A percentile compares a stretch with the other conserved stretches of the same genome.
These are phyloP conservation scores for Podosphaera xanthii DNA, from an alignment of 2,329 filamentous ascomycete genomes.

Conservation along the genomic window DNA sequence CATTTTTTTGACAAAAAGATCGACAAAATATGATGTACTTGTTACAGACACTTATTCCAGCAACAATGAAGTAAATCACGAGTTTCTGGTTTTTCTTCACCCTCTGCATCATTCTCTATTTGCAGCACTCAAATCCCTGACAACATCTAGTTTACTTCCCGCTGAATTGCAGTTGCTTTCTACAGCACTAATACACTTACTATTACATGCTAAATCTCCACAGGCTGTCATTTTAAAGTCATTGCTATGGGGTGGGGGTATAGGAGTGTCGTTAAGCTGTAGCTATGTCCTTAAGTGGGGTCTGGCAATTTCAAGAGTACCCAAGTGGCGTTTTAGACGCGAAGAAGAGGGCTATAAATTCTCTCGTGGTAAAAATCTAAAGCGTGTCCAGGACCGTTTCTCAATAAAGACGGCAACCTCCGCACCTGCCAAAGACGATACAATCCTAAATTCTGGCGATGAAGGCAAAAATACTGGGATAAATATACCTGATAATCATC, in stretches of 20 bases:
- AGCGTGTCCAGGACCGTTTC: too few species aligned
- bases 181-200: conserved; percentile 56
- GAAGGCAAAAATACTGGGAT: too few species aligned
- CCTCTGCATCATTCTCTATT: conserved; percentile 64
- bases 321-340: conserved; percentile 68
- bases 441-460: too few species aligned
- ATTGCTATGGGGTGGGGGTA: conserved; percentile 63
- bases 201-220: conserved; percentile 56
- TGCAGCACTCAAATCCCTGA: conserved; percentile 52
- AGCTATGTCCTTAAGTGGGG: conserved; percentile 59
- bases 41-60: conserved; percentile 3
- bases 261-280: conserved; percentile 52
- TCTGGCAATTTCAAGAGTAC: conserved; percentile 65
- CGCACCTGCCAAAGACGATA: too few species aligned
- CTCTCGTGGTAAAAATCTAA: too few species aligned
- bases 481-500: too few species aligned
- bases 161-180: conserved; percentile 79
- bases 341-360: not conserved
- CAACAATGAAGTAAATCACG: conserved; percentile 15
- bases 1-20: conserved; percentile 18
- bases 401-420: too few species aligned
- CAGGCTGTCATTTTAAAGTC: conserved; percentile 71
- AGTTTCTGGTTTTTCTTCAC: conserved; percentile 36
- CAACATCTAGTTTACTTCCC: conserved; percentile 67
- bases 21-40: not conserved